These are phyloP conservation scores for Barnettozyma sucrosica DNA, from an alignment of 805 yeast species.

Conservation along the genomic window DNA sequence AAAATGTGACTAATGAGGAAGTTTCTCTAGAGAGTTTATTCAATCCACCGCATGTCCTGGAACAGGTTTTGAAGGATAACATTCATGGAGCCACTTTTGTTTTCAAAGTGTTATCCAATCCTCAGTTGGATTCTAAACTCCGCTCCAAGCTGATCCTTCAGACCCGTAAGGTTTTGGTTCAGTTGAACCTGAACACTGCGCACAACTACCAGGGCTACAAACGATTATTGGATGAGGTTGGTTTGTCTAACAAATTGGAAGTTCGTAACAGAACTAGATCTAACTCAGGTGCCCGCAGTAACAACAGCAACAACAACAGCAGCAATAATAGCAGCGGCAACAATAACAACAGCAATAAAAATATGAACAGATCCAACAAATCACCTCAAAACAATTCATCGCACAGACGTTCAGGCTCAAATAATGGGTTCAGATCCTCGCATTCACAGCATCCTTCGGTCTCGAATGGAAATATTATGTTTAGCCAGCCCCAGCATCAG, in stretches of 20 bases:
- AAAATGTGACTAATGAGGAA: slow-evolving; percentile 25
- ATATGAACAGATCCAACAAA: slow-evolving; percentile 16
- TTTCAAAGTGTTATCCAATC: slow-evolving; percentile 72
- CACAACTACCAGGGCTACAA: slow-evolving; percentile 60
- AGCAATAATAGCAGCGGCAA: slow-evolving; percentile 1
- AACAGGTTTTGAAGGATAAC: slow-evolving; percentile 57
- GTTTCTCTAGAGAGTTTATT: slow-evolving; percentile 11
- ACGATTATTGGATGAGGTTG: slow-evolving; percentile 88
- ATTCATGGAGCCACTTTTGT: slow-evolving; percentile 72
- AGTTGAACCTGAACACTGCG: slow-evolving; percentile 42
- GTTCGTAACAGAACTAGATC: slow-evolving; percentile 20
- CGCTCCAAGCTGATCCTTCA: slow-evolving; percentile 55
- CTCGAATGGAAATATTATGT: not conserved
- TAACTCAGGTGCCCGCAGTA: slow-evolving; percentile 18
- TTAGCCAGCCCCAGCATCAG: not conserved
- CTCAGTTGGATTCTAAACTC: slow-evolving; percentile 51
- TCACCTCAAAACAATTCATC: slow-evolving; percentile 15
- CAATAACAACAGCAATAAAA: slow-evolving; percentile 8
- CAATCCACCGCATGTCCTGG: slow-evolving; percentile 43
- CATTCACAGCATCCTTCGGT: not conserved
- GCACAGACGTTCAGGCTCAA: slow-evolving; percentile 12
- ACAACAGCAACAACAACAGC: not conserved
- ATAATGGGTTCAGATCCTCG: slow-evolving; percentile 8
- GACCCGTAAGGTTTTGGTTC: slow-evolving; percentile 57
- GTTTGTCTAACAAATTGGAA: slow-evolving; percentile 35